These are phyloP conservation scores for Stentor coeruleus DNA, from an alignment of 73 alveolate species.

Conservation along the genomic window DNA sequence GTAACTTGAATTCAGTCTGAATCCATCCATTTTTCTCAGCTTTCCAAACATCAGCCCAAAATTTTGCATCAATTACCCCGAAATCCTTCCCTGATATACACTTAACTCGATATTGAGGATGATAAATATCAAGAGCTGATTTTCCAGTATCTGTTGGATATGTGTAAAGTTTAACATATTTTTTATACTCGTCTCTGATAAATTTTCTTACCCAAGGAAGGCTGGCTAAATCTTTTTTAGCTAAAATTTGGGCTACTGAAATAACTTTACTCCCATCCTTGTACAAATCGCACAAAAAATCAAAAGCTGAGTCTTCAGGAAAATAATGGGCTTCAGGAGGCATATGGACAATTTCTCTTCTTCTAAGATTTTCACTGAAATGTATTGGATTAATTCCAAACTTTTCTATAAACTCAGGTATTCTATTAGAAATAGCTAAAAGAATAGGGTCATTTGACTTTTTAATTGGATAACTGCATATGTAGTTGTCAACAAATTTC, in stretches of 20 bases:
- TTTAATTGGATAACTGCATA: neutral
- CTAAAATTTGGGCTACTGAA: neutral
- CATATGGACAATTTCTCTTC: neutral
- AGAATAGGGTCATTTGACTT: neutral
- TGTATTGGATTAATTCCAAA: constrained; percentile 7
- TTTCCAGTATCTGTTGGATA: constrained; percentile 26
- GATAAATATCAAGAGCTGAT: neutral
- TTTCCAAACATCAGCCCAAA: constrained; percentile 28
- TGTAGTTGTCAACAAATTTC: neutral
- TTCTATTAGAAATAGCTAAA: neutral
- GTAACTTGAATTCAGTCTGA: neutral
- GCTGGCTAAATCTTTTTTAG: neutral
- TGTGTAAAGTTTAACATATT: neutral
- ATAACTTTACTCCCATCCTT: constrained; percentile 2
- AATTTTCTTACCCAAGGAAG: constrained; percentile 8
- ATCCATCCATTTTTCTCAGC: constrained; percentile 25
- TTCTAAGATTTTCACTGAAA: neutral
- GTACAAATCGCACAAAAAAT: neutral
- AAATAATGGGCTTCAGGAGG: neutral
- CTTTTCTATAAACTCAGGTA: constrained; percentile 1
- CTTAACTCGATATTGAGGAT: constrained; percentile 17
- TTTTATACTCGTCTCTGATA: constrained; percentile 7
- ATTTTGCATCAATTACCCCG: neutral
- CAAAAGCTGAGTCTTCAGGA: constrained; percentile 27
- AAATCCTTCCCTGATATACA: neutral